Percentiles rank a stretch among this genome's conserved stretches.
phyloP scores from a whole-genome alignment of 2,329 filamentous ascomycete species.

The Talaromyces sp. region DNA sequence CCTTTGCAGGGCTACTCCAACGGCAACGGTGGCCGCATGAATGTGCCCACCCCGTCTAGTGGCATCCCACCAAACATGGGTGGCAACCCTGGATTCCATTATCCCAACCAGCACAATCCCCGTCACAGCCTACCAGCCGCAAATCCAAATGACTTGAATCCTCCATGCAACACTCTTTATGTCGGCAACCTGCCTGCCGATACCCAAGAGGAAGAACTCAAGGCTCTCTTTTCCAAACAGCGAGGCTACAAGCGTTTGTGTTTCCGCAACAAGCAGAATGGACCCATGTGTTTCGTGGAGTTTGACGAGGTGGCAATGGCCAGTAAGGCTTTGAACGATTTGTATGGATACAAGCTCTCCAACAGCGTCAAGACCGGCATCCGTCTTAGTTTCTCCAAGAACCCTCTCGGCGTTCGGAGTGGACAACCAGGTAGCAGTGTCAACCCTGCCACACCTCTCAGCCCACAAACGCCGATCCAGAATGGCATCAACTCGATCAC shows the following conservation, averaged over 20 bases:
- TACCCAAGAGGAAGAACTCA: constrained; percentile 91
- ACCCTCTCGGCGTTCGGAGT: constrained; percentile 85
- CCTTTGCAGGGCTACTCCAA: constrained; percentile 50
- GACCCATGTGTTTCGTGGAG: constrained; percentile 98
- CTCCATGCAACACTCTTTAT: constrained; percentile 95
- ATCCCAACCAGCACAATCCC: constrained; percentile 53
- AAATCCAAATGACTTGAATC: constrained; percentile 93
- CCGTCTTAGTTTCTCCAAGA: constrained; percentile 93
- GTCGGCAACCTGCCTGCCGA: constrained; percentile 94
- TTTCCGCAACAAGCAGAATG: constrained; percentile 90
- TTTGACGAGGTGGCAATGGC: constrained; percentile 92
- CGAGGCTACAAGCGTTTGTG: constrained; percentile 92
- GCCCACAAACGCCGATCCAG: constrained; percentile 48
- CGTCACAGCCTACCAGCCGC: constrained; percentile 72
- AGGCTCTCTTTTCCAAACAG: constrained; percentile 86
- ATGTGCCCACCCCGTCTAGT: constrained; percentile 46
- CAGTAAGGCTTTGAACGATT: constrained; percentile 80
- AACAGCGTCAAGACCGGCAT: constrained; percentile 95
- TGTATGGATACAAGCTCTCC: constrained; percentile 80
- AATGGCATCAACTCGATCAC: constrained; percentile 51
- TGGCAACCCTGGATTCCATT: constrained; percentile 49
- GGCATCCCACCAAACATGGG: constrained; percentile 53
- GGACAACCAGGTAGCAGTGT: constrained; percentile 56
- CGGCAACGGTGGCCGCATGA: constrained; percentile 41
- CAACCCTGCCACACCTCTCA: constrained; percentile 45